Evolutionary conservation across 768 basidiomycete genomes (phyloP).

Genomic region (Hericium rajendrae): DNA sequence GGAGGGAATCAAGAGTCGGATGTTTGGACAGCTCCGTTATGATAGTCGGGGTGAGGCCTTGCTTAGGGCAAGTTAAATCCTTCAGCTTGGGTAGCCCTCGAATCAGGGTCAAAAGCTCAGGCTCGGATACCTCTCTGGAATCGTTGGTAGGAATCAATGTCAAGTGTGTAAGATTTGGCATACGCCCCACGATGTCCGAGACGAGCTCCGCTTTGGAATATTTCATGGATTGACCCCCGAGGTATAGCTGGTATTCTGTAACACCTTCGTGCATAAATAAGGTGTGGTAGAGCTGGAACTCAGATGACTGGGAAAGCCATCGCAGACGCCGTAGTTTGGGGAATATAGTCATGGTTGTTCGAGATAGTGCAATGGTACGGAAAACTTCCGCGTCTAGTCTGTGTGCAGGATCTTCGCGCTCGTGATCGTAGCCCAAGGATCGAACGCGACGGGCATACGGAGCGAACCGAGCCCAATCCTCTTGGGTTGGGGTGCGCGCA

Average conservation of each 20-base stretch:
- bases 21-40: conserved; percentile 5
- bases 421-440: conserved; percentile 1
- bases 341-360: conserved; percentile 11
- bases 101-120: conserved; percentile 2
- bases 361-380: conserved; percentile 11
- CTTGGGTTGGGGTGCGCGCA: conserved; percentile 4
- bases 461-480: conserved; percentile 11
- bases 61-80: conserved; percentile 6
- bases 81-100: conserved; percentile 2
- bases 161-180: conserved; percentile 9
- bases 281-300: background rate
- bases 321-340: conserved; percentile 9
- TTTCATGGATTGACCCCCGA: background rate
- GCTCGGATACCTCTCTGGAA: background rate
- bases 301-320: conserved; percentile 1
- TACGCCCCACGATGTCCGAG: conserved; percentile 8
- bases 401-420: background rate
- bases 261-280: conserved; percentile 15
- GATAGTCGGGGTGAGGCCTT: background rate
- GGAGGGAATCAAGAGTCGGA: conserved; percentile 7
- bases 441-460: conserved; percentile 14
- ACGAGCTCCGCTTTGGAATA: background rate
- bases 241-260: conserved; percentile 4
- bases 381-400: conserved; percentile 5
- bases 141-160: background rate